Evolutionary conservation across 2,329 filamentous ascomycete genomes (phyloP), one percentile per base, ranked within the genome.

Genomic region (Cryphonectria parasitica): DNA sequence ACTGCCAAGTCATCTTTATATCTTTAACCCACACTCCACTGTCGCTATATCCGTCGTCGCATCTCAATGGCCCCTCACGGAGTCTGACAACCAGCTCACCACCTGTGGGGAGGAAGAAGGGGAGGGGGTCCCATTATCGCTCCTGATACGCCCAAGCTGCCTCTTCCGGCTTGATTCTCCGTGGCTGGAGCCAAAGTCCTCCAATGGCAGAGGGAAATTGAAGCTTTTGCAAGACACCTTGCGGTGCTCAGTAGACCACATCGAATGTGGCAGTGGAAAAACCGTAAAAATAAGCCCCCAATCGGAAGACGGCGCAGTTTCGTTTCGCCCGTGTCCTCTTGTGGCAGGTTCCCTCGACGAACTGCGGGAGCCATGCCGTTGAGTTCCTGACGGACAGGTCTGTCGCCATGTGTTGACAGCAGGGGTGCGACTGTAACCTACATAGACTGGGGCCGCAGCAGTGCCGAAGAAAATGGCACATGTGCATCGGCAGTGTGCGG

Each of bases 161-260:
- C 66, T 25, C 58, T 36, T 68, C 58, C 58, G 66, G 66, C 36
- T 25, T 41, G n/a, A 15, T n/a, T 41, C 28, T 67, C 66, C 56
- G 41, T 49, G 36, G 19, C 28, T 39, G n/a, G 25, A 25, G 13
- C 56, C 65, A 63, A 52, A 63, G 56, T 68, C 66, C 66, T 68
- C 66, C 66, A 68, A 68, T 68, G 56, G 66, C 65, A 60, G 39
- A n/a, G 4, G 10, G n/a, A 67, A 58, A 17, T 2, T 63, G 61
- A 45, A 43, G 61, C 36, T 52, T 49, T 64, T 34, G 63, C 41
- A n/a, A 49, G 63, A 22, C 25, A 25, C 39, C 39, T 28, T 64
- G 39, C 28, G 41, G 28, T 43, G 36, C n/a, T 64, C n/a, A 43
- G 19, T n/a, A 64, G 25, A 45, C 36, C 28, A 28, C 54, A 58